Evolutionary conservation across 1,284 basidiomycete genomes (phyloP).

Genomic region (Papiliotrema terrestris): DNA sequence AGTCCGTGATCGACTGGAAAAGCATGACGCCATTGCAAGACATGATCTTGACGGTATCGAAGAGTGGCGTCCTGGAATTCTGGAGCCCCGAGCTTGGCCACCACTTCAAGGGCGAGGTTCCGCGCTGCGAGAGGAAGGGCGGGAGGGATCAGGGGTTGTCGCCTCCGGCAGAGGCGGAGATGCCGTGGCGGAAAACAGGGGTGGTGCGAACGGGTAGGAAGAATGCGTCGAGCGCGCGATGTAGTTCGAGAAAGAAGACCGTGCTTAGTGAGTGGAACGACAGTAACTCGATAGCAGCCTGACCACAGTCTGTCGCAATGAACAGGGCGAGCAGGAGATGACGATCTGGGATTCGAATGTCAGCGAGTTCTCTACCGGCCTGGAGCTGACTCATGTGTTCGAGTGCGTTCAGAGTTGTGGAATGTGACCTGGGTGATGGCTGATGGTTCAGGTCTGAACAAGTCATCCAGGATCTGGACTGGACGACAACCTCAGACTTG

Average conservation of each 20-base stretch:
- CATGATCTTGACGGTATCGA: slow-evolving; percentile 70
- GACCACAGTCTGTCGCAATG: slow-evolving; percentile 54
- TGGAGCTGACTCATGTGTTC: slow-evolving; percentile 66
- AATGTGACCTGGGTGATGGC: not conserved
- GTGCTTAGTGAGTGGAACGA: slow-evolving; percentile 56
- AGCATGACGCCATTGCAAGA: slow-evolving; percentile 55
- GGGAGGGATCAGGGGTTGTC: not conserved
- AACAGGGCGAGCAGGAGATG: slow-evolving; percentile 61
- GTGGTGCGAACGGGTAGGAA: slow-evolving; percentile 66
- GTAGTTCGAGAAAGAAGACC: slow-evolving; percentile 86
- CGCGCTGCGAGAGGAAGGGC: slow-evolving; percentile 49
- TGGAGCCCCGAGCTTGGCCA: slow-evolving; percentile 64
- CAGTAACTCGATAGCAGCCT: not conserved
- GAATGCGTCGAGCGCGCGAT: slow-evolving; percentile 65
- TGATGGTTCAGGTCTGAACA: slow-evolving; percentile 46
- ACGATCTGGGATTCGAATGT: slow-evolving; percentile 93
- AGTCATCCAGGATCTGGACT: slow-evolving; percentile 74
- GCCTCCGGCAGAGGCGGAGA: not conserved
- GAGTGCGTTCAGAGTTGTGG: slow-evolving; percentile 51
- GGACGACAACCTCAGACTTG: slow-evolving; percentile 82
- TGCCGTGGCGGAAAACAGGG: slow-evolving; percentile 55
- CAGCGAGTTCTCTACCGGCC: slow-evolving; percentile 86
- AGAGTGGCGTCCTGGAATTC: slow-evolving; percentile 70
- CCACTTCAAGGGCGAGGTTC: slow-evolving; percentile 23
- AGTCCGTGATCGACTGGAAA: slow-evolving; percentile 50